Conservation (phyloP, 2,329 filamentous ascomycete species). For the Colletotrichum sp. region DNA sequence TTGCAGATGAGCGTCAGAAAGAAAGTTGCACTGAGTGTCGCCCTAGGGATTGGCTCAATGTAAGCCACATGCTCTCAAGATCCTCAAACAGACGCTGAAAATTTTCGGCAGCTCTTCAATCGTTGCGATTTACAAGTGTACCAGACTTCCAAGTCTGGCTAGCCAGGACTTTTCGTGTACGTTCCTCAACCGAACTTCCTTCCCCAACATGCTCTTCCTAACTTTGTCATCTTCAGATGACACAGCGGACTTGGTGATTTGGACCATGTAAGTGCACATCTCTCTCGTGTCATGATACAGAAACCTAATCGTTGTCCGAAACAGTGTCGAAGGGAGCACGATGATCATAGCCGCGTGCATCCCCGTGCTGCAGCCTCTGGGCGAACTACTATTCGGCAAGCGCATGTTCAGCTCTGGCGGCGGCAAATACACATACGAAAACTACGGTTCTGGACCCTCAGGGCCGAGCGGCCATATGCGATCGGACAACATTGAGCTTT, state of each 20-base stretch:
- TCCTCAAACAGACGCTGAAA: background rate
- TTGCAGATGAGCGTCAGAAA: constrained; percentile 43
- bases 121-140: constrained; percentile 39
- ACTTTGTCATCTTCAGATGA: constrained; percentile 24
- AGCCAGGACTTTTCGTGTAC: constrained; percentile 29
- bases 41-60: constrained; percentile 44
- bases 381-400: constrained; percentile 4
- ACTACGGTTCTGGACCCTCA: background rate
- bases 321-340: constrained; percentile 35
- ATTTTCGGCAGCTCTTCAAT: constrained; percentile 22
- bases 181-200: background rate
- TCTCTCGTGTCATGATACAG: too few relatives aligned
- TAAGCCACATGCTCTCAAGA: constrained; percentile 12
- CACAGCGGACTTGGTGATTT: constrained; percentile 48
- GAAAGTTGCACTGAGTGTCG: constrained; percentile 42
- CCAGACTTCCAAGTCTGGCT: constrained; percentile 33
- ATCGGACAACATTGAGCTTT: background rate
- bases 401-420: constrained; percentile 17
- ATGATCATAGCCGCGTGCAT: constrained; percentile 41
- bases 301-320: too few relatives aligned
- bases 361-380: constrained; percentile 36
- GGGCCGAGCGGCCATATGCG: background rate
- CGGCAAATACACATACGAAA: background rate
- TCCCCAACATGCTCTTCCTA: background rate
- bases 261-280: constrained; percentile 42